Percentiles rank a stretch among this genome's conserved stretches.
Evolutionary conservation across 1,284 basidiomycete species (phyloP).

Genomic region (Exsudoporus floridanus): DNA sequence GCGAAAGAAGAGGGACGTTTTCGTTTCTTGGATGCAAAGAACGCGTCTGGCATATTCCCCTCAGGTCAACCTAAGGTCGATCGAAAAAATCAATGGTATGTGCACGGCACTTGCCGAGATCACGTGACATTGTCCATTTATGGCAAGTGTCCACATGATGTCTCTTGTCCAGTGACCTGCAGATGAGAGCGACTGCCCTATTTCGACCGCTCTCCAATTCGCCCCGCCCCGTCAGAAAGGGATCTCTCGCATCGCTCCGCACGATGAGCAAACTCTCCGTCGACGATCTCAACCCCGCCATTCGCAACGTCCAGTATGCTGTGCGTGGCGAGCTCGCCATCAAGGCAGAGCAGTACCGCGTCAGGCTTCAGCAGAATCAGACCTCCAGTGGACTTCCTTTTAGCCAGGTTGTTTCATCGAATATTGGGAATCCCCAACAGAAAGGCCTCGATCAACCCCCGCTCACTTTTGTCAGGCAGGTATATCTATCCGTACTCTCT

Average conservation of each 20-base stretch:
- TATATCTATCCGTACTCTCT: conserved; percentile 35
- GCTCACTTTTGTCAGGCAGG: conserved; percentile 92
- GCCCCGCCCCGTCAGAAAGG: not conserved
- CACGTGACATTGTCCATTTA: conserved; percentile 13
- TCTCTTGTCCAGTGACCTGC: not conserved
- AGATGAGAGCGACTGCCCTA: not conserved
- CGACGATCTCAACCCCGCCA: conserved; percentile 77
- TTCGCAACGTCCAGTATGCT: conserved; percentile 91
- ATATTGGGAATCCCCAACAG: conserved; percentile 99
- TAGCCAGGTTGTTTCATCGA: conserved; percentile 87
- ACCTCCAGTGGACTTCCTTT: conserved; percentile 72
- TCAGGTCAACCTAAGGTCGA: not conserved
- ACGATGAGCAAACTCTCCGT: conserved; percentile 59
- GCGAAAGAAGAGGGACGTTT: conserved; percentile 49
- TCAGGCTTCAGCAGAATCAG: conserved; percentile 55
- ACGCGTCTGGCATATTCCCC: conserved; percentile 70
- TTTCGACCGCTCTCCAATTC: conserved; percentile 1
- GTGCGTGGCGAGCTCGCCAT: conserved; percentile 97
- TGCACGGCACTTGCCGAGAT: conserved; percentile 18
- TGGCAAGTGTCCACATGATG: not conserved
- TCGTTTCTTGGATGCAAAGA: conserved; percentile 75
- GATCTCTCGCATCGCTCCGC: conserved; percentile 8
- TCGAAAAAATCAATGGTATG: conserved; percentile 24
- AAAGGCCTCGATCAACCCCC: conserved; percentile 91
- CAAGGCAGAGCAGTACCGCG: conserved; percentile 84